Evolutionary conservation across 2,329 filamentous ascomycete species (phyloP).

Genomic region (Fusarium coicis): DNA sequence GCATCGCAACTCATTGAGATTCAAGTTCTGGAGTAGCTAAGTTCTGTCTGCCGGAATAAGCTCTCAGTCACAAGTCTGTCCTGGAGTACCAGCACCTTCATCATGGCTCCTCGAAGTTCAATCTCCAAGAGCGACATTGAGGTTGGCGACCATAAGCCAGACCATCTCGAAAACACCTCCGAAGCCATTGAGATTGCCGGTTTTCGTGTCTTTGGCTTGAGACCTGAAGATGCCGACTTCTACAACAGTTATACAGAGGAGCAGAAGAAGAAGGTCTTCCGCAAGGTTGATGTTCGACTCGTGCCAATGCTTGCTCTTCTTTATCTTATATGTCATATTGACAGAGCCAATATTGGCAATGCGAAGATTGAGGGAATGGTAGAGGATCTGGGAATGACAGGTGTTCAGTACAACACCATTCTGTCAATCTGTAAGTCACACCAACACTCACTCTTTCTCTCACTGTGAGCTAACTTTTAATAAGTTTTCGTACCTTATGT

Average conservation of each 20-base stretch:
- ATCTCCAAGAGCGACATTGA: slow-evolving; percentile 41
- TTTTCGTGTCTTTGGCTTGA: slow-evolving; percentile 38
- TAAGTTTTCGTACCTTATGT: slow-evolving; percentile 40
- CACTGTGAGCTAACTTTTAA: neutral
- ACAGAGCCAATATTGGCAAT: slow-evolving; percentile 63
- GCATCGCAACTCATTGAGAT: neutral
- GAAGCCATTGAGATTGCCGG: slow-evolving; percentile 36
- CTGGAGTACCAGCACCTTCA: neutral
- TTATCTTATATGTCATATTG: slow-evolving; percentile 67
- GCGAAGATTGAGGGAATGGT: slow-evolving; percentile 59
- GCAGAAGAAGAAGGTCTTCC: slow-evolving; percentile 38
- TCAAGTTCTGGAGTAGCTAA: neutral
- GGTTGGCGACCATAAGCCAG: slow-evolving; percentile 20
- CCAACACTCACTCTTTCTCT: slow-evolving; percentile 48
- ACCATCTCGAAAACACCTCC: slow-evolving; percentile 26
- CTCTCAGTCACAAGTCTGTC: too few relatives aligned
- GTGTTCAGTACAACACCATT: slow-evolving; percentile 67
- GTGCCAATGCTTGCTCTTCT: slow-evolving; percentile 64
- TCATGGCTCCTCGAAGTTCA: slow-evolving; percentile 33
- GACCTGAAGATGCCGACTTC: slow-evolving; percentile 40
- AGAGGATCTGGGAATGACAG: slow-evolving; percentile 59
- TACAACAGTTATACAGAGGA: slow-evolving; percentile 36
- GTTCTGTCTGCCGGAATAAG: too few relatives aligned
- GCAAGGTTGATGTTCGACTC: slow-evolving; percentile 49
- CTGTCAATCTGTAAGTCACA: slow-evolving; percentile 69